Evolutionary conservation across 1,139 yeast genomes (phyloP).

Genomic region (Saccharomyces hybrid): DNA sequence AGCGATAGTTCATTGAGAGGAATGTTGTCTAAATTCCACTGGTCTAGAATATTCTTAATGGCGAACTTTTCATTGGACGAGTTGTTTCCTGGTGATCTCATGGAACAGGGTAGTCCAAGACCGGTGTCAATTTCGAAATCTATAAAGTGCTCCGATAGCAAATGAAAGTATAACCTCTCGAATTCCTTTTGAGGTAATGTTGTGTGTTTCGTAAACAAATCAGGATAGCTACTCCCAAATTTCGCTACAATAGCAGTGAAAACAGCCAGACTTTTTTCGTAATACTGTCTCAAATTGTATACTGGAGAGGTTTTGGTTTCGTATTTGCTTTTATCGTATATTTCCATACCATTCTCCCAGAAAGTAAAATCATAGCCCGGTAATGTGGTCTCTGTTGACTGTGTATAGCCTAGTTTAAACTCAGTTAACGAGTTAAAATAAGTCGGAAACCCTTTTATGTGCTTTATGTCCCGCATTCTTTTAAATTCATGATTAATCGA

Average conservation of each 20-base stretch:
- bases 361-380: conserved; percentile 32
- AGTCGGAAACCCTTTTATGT: conserved; percentile 44
- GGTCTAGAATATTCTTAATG: conserved; percentile 25
- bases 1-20: conserved; percentile 52
- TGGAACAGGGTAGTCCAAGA: conserved; percentile 36
- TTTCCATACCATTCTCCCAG: conserved; percentile 34
- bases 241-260: conserved; percentile 15
- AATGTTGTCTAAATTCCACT: conserved; percentile 68
- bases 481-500: conserved; percentile 42
- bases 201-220: conserved; percentile 1
- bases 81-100: conserved; percentile 19
- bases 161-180: conserved; percentile 41
- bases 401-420: conserved; percentile 30
- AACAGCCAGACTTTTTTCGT: conserved; percentile 43
- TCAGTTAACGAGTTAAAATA: conserved; percentile 35
- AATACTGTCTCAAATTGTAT: conserved; percentile 44
- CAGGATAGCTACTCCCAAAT: conserved; percentile 10
- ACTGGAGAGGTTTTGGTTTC: conserved; percentile 36
- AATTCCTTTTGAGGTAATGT: conserved; percentile 30
- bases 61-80: conserved; percentile 16
- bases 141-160: conserved; percentile 34
- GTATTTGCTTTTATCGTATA: conserved; percentile 35
- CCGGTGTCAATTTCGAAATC: conserved; percentile 46
- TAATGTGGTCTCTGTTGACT: conserved; percentile 27
- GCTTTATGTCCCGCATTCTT: conserved; percentile 40